These are phyloP conservation scores for Pleurotus tuoliensis DNA, from an alignment of 768 basidiomycete species.

Conservation along the genomic window DNA sequence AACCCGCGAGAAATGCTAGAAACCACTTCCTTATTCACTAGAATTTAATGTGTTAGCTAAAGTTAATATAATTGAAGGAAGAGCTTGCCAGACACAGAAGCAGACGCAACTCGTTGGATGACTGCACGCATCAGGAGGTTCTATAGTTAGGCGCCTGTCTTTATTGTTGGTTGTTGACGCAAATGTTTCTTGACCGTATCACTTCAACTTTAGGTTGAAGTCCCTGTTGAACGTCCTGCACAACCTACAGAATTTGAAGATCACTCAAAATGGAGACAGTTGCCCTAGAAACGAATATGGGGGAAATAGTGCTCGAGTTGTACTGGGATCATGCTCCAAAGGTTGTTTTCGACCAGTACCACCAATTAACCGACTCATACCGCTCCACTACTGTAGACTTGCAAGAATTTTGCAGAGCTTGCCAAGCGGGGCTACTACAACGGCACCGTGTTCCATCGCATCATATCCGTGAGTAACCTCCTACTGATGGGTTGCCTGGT, in stretches of 20 bases:
- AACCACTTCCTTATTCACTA: slow-evolving; percentile 78
- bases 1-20: slow-evolving; percentile 82
- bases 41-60: background rate
- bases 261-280: slow-evolving; percentile 47
- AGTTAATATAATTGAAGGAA: background rate
- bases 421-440: slow-evolving; percentile 94
- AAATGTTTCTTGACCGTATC: too few relatives aligned
- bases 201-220: too few relatives aligned
- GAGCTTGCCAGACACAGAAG: slow-evolving; percentile 74
- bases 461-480: slow-evolving; percentile 63
- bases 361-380: slow-evolving; percentile 11
- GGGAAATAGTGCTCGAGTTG: slow-evolving; percentile 85
- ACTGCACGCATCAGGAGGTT: slow-evolving; percentile 70
- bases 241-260: background rate
- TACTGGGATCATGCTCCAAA: slow-evolving; percentile 88
- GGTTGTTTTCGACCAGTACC: slow-evolving; percentile 10
- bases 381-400: slow-evolving; percentile 54
- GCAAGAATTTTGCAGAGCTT: slow-evolving; percentile 92
- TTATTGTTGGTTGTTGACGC: too few relatives aligned
- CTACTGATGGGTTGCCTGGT: background rate
- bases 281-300: slow-evolving; percentile 76
- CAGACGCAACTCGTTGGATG: slow-evolving; percentile 77
- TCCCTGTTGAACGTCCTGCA: background rate
- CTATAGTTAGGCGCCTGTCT: too few relatives aligned
- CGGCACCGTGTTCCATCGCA: slow-evolving; percentile 84